Evolutionary conservation across 805 yeast genomes (phyloP), one percentile per base, ranked within the genome.

Genomic region (Ogataea parapolymorpha): DNA sequence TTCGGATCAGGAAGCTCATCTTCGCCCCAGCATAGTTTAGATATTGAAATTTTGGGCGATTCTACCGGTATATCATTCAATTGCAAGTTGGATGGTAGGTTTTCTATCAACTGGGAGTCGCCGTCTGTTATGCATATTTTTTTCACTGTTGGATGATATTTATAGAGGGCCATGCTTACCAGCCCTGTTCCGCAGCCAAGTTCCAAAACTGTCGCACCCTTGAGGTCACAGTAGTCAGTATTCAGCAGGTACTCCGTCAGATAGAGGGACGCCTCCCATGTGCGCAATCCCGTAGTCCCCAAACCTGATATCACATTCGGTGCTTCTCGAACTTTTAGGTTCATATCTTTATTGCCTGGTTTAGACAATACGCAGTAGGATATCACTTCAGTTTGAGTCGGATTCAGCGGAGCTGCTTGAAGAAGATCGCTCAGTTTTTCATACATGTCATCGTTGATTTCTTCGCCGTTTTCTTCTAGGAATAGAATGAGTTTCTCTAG

Each of bases 141-240:
- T 6, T 35, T 29, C 1, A 48, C 11, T 15, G 38, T 23, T 8
- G 42, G 30, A 20, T 43, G 48, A 32, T 58, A 51, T 42, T 64
- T 66, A 14, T 61, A 50, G 5, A 76, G 45, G 1, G 75, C 61
- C 23, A 84, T 46, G 2, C 90, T 79, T 1, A 85, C 82, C 6
- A 91, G 63, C 0, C 96, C 97, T 0, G 97, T 88, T 0, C 98
- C 98, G 9, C 93, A 75, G 0, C 98, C 98, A 17, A 90, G 58
- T 53, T 90, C 98, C 9, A 86, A 56, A 0, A 85, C 64, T 0
- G 55, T 56, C 25, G 55, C 54, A n/a, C 55, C 56, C 2, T 40
- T 44, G 13, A 65, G 53, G 3, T 51, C 37, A 3, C 32, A 26
- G 5, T 41, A 28, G 4, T 40, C 26, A 5, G 35, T n/a, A 15